phyloP scores from a whole-genome alignment of 2,329 filamentous ascomycete genomes.

The Monosporascus sp. region DNA sequence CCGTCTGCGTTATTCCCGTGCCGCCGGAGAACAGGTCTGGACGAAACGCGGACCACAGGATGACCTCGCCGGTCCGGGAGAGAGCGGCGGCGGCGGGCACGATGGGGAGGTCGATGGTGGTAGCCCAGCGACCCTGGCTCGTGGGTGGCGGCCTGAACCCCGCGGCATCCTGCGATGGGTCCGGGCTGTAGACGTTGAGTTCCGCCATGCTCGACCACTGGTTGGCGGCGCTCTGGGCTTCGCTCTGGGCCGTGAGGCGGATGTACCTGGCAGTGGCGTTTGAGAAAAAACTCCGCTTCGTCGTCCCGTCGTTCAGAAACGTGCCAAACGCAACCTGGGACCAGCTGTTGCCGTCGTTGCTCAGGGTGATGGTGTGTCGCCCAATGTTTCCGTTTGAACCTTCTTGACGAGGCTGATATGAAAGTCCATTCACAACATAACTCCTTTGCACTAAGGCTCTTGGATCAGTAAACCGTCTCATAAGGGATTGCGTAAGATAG shows the following conservation, averaged over 20 bases:
- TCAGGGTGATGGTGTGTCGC: slow-evolving; percentile 24
- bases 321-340: slow-evolving; percentile 23
- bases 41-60: slow-evolving; percentile 21
- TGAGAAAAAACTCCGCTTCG: slow-evolving; percentile 29
- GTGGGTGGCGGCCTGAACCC: slow-evolving; percentile 13
- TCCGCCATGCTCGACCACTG: slow-evolving; percentile 28
- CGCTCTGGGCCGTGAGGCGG: slow-evolving; percentile 23
- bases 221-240: slow-evolving; percentile 19
- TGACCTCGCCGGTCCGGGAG: slow-evolving; percentile 18
- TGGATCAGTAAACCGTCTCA: not conserved
- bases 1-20: slow-evolving; percentile 14
- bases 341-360: slow-evolving; percentile 23
- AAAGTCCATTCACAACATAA: slow-evolving; percentile 24
- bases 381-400: slow-evolving; percentile 23
- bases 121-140: slow-evolving; percentile 26
- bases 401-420: slow-evolving; percentile 25
- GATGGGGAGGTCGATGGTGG: slow-evolving; percentile 31
- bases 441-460: slow-evolving; percentile 10
- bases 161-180: slow-evolving; percentile 9
- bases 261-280: slow-evolving; percentile 24
- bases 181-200: slow-evolving; percentile 24
- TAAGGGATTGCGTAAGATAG: not conserved
- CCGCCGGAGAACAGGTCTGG: slow-evolving; percentile 11
- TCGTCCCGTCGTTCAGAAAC: slow-evolving; percentile 21
- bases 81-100: slow-evolving; percentile 29